A percentile compares a stretch with the other conserved stretches of the same genome.
Conservation (phyloP, 768 basidiomycete genomes). For the Rubroboletus pulcherrimus region DNA sequence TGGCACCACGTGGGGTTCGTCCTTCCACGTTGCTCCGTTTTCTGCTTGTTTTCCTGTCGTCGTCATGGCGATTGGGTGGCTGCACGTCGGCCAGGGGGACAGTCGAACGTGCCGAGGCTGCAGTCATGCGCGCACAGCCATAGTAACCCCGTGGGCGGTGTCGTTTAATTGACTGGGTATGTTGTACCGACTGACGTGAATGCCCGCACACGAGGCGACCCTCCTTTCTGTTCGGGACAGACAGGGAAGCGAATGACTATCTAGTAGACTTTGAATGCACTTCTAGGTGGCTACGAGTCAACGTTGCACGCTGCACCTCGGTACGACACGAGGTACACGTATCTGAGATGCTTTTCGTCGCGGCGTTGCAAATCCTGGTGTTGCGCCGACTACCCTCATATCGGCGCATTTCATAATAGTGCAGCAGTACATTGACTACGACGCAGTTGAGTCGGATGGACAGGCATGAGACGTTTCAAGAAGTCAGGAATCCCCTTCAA, state of each 20-base stretch:
- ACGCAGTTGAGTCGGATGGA: neutral
- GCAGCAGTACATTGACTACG: neutral
- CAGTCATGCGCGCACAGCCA: neutral
- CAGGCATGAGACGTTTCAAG: constrained; percentile 11
- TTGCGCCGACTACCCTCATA: neutral
- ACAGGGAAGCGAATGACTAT: constrained; percentile 1
- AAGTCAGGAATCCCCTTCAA: constrained; percentile 5
- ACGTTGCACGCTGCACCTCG: too few relatives aligned
- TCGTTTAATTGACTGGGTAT: neutral
- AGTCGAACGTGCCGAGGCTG: neutral
- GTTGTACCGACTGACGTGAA: neutral
- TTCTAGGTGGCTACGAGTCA: too few relatives aligned
- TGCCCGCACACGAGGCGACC: constrained; percentile 15
- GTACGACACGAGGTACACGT: constrained; percentile 1
- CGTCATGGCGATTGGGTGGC: constrained; percentile 1
- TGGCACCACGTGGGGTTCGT: neutral
- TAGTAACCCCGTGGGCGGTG: neutral
- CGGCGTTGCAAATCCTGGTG: neutral
- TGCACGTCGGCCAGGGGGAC: neutral
- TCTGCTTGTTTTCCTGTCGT: neutral
- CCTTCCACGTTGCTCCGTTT: neutral
- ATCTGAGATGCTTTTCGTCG: neutral
- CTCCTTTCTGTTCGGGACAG: constrained; percentile 11
- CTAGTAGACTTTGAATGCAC: too few relatives aligned
- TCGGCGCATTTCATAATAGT: neutral